These are phyloP conservation scores for Zalaria obscura DNA, from an alignment of 2,329 filamentous ascomycete genomes.

Conservation along the genomic window DNA sequence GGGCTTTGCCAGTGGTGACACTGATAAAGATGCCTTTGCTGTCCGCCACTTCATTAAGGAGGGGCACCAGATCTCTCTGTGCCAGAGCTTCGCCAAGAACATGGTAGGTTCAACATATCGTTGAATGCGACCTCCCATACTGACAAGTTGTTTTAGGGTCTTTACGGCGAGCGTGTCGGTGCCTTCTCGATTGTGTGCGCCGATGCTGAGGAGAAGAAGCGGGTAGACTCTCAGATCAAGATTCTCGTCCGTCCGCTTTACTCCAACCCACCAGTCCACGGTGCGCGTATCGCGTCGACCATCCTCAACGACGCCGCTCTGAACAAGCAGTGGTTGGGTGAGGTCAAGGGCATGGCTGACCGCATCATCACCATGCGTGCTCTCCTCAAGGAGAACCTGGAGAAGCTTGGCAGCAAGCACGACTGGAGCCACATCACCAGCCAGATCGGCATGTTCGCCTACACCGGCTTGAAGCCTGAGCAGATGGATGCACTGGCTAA, in stretches of 20 bases:
- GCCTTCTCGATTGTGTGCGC: slow-evolving; percentile 87
- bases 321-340: slow-evolving; percentile 86
- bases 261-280: slow-evolving; percentile 96
- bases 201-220: slow-evolving; percentile 81
- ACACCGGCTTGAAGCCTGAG: slow-evolving; percentile 80
- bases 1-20: slow-evolving; percentile 88
- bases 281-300: slow-evolving; percentile 81
- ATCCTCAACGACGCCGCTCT: slow-evolving; percentile 77
- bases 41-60: slow-evolving; percentile 86
- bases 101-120: slow-evolving; percentile 47
- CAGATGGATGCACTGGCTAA: slow-evolving; percentile 87
- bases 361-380: slow-evolving; percentile 98
- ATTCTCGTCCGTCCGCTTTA: slow-evolving; percentile 93
- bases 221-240: slow-evolving; percentile 94
- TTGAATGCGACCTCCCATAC: neutral
- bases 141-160: slow-evolving; percentile 43
- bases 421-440: slow-evolving; percentile 98
- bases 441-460: slow-evolving; percentile 99
- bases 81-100: slow-evolving; percentile 98
- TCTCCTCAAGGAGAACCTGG: slow-evolving; percentile 84
- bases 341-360: slow-evolving; percentile 98
- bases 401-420: slow-evolving; percentile 88
- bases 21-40: slow-evolving; percentile 83
- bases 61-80: slow-evolving; percentile 76
- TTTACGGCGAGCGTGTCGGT: slow-evolving; percentile 95